Evolutionary conservation across 345 rosid species (phyloP), one percentile per base, ranked within the genome.

Genomic region (Populus davidiana): DNA sequence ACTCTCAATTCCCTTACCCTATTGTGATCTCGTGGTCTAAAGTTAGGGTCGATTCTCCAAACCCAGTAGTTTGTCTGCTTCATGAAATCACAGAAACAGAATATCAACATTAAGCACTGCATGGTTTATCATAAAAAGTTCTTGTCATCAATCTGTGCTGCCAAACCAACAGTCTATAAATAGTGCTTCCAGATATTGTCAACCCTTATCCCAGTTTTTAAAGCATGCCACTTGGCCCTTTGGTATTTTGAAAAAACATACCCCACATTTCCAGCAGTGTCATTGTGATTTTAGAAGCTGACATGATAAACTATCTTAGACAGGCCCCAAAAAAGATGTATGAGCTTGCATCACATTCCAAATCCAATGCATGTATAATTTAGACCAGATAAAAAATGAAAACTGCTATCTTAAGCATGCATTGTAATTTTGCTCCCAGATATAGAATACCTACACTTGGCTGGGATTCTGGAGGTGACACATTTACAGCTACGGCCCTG

Each of bases 31-130:
- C 81, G 89, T 66, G 85, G 85, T 86, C 94, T 86, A 68, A 83
- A 86, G 83, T 80, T 85, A 27, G 94, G 93, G 80, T 90, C 93
- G 59, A 88, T 79, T 86, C 94, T 88, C 95, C 97, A 93, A 77
- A 91, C 91, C 97, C 92, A 86, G 85, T 90, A 90, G 81, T 84
- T 89, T 61, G 93, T 79, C 93, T 91, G 87, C 75, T 75, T 31
- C 82, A 80, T 20, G 47, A 72, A 79, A 78, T 35, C 25, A 27
- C 52, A 70, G 64, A 43, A 25, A 71, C 41, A 49, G 13, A 14
- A 54, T 10, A 72, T 25, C 72, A 35, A 75, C 23, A 52, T 29
- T 14, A 41, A 14, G 41, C 25, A 76, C 13, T 49, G 17, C 27
- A 62, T 33, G 16, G 59, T 36, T 10, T 31, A 17, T 59, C 64